Evolutionary conservation across 129 eudicot genomes (phyloP).

Genomic region (Saposhnikovia divaricata): DNA sequence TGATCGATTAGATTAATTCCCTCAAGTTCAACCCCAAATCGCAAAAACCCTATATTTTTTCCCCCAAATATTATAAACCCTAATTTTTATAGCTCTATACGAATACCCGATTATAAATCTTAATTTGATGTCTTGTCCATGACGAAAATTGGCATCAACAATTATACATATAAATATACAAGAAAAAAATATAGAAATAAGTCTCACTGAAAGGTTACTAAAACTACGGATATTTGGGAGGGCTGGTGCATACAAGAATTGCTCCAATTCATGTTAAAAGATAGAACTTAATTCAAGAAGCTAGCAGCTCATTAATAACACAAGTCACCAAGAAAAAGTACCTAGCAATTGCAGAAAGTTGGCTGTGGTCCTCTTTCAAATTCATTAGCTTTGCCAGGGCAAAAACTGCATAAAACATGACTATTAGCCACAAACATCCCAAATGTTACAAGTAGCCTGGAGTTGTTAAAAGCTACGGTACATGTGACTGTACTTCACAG

Average conservation of each 20-base stretch:
- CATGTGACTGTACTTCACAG: neutral
- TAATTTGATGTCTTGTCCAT: too few relatives aligned
- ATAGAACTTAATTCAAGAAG: neutral
- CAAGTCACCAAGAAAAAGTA: conserved; percentile 22
- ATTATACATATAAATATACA: neutral
- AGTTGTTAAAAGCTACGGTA: too few relatives aligned
- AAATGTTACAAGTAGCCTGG: neutral
- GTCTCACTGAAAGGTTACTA: neutral
- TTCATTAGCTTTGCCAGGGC: conserved; percentile 97
- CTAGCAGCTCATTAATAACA: conserved; percentile 4
- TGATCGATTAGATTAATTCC: too few relatives aligned
- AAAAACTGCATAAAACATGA: conserved; percentile 50
- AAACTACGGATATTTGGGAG: neutral
- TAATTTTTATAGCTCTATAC: too few relatives aligned
- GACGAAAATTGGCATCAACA: too few relatives aligned
- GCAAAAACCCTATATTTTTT: too few relatives aligned
- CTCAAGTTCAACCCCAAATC: too few relatives aligned
- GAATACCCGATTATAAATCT: too few relatives aligned
- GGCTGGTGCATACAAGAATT: neutral
- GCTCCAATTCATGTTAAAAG: neutral
- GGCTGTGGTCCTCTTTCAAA: conserved; percentile 81
- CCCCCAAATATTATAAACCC: too few relatives aligned
- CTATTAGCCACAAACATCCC: neutral
- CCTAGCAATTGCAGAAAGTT: conserved; percentile 95
- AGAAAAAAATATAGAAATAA: neutral